Evolutionary conservation across 257 asterid genomes (phyloP).

Genomic region (Ligustrum vulgare): DNA sequence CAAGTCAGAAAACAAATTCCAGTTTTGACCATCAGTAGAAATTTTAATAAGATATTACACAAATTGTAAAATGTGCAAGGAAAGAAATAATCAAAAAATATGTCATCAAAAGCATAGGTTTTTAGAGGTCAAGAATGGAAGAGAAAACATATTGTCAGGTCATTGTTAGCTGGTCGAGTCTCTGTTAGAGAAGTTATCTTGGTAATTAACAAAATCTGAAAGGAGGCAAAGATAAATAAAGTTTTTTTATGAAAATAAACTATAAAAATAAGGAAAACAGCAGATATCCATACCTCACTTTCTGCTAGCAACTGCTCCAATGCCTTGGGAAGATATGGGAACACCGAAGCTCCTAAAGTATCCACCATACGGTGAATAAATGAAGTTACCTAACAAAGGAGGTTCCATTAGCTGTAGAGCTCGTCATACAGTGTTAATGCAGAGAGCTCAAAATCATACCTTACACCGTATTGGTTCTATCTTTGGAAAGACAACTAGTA

Average conservation of each 20-base stretch:
- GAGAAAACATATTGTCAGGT: not conserved
- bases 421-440: not conserved
- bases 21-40: constrained; percentile 4
- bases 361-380: constrained; percentile 98
- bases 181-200: not conserved
- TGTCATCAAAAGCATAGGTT: not conserved
- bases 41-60: not conserved
- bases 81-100: not conserved
- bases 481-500: constrained; percentile 85
- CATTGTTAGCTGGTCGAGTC: not conserved
- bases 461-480: constrained; percentile 71
- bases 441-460: constrained; percentile 49
- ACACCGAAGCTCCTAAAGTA: constrained; percentile 77
- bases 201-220: not conserved
- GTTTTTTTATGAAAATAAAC: not conserved
- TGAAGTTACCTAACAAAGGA: constrained; percentile 68
- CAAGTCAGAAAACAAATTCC: constrained; percentile 3
- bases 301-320: constrained; percentile 82
- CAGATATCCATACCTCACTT: constrained; percentile 66
- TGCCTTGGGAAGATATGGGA: constrained; percentile 92
- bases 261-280: not conserved
- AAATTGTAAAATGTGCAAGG: constrained; percentile 5
- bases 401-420: constrained; percentile 22
- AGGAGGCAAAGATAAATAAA: not conserved
- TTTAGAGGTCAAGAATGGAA: not conserved